These are phyloP conservation scores for Colletotrichum camelliae DNA, from an alignment of 2,329 filamentous ascomycete genomes.

Conservation along the genomic window DNA sequence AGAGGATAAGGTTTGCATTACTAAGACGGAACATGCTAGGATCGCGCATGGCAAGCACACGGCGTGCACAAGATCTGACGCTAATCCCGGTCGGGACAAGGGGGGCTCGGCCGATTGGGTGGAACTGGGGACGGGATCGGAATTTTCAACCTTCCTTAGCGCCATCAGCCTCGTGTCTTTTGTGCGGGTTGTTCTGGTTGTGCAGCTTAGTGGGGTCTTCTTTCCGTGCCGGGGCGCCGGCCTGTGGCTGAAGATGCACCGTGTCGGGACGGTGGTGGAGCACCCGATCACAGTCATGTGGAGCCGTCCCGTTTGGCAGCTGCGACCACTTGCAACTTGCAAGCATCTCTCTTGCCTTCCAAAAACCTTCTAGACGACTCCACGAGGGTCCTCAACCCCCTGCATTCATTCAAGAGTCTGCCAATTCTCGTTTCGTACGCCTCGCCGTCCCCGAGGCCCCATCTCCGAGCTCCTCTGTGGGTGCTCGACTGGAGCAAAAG, in stretches of 20 bases:
- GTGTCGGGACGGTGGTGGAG: background rate
- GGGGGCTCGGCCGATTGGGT: constrained; percentile 3
- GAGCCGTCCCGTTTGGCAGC: background rate
- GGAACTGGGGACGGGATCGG: constrained; percentile 14
- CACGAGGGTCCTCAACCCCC: background rate
- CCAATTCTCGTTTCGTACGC: background rate
- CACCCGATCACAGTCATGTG: background rate
- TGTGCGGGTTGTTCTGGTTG: constrained; percentile 12
- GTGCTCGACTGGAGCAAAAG: background rate
- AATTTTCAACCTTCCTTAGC: constrained; percentile 10
- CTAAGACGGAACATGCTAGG: constrained; percentile 14
- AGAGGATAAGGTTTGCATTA: constrained; percentile 23
- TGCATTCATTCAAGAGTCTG: background rate
- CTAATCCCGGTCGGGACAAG: background rate
- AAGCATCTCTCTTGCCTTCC: background rate
- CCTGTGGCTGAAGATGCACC: constrained; percentile 2
- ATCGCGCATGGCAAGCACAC: constrained; percentile 9
- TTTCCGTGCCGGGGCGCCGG: background rate
- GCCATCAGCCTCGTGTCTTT: constrained; percentile 15
- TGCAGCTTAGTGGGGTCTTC: background rate
- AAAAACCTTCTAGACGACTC: constrained; percentile 7
- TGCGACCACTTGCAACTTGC: constrained; percentile 12
- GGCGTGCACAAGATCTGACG: constrained; percentile 18
- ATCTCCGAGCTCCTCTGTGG: background rate
- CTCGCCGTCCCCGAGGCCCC: background rate